Evolutionary conservation across 352 stramenopile species (phyloP).

Genomic region (Phytophthora palmivora): DNA sequence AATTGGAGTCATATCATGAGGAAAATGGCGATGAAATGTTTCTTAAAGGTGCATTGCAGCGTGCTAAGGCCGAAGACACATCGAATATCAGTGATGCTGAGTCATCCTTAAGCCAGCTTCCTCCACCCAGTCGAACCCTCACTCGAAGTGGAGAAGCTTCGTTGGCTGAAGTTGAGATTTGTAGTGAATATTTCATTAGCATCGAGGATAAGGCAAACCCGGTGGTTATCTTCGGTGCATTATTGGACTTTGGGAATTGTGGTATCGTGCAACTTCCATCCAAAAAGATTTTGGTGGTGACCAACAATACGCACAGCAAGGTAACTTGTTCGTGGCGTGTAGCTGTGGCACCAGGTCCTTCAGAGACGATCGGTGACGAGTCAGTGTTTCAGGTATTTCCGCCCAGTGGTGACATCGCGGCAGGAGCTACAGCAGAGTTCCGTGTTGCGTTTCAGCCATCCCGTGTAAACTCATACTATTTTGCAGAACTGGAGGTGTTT

Average conservation of each 20-base stretch:
- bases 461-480: constrained; percentile 89
- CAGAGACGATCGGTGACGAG: constrained; percentile 10
- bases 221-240: constrained; percentile 47
- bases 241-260: constrained; percentile 86
- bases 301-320: constrained; percentile 90
- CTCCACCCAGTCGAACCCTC: constrained; percentile 52
- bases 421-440: constrained; percentile 81
- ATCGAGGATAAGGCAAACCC: constrained; percentile 65
- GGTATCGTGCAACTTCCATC: constrained; percentile 59
- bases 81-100: constrained; percentile 6
- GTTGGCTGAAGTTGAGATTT: constrained; percentile 73
- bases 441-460: constrained; percentile 83
- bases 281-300: constrained; percentile 82
- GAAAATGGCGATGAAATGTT: constrained; percentile 77
- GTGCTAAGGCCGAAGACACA: constrained; percentile 30
- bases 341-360: constrained; percentile 31
- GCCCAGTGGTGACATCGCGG: constrained; percentile 75
- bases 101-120: constrained; percentile 13
- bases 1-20: constrained; percentile 79
- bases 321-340: constrained; percentile 83
- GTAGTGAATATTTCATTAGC: constrained; percentile 87
- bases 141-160: constrained; percentile 88
- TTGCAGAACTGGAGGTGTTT: constrained; percentile 88
- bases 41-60: constrained; percentile 56
- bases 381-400: constrained; percentile 82